Conservation (phyloP, 2,329 filamentous ascomycete species). For the Colletotrichum incanum region DNA sequence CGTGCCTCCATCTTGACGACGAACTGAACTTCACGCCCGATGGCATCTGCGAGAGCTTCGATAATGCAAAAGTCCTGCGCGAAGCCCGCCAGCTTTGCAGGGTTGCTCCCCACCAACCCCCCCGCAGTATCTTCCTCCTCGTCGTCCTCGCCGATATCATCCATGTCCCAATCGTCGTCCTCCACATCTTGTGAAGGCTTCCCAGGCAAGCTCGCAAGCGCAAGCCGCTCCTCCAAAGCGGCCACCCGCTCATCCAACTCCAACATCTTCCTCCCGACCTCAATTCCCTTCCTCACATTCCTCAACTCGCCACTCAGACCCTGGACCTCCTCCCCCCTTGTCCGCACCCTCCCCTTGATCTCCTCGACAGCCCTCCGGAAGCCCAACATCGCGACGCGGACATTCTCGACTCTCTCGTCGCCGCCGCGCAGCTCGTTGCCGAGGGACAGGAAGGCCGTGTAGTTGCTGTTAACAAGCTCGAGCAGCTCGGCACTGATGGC, state of each 20-base stretch:
- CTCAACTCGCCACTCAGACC: slow-evolving; percentile 77
- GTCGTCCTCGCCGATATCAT: slow-evolving; percentile 50
- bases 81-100: slow-evolving; percentile 62
- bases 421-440: slow-evolving; percentile 88
- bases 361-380: slow-evolving; percentile 87
- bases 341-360: slow-evolving; percentile 76
- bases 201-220: slow-evolving; percentile 62
- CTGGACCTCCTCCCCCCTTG: slow-evolving; percentile 75
- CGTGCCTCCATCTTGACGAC: slow-evolving; percentile 68
- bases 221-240: slow-evolving; percentile 75
- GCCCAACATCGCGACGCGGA: slow-evolving; percentile 87
- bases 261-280: slow-evolving; percentile 73
- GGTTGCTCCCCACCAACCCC: slow-evolving; percentile 62
- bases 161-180: slow-evolving; percentile 57
- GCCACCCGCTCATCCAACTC: slow-evolving; percentile 76
- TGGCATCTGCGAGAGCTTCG: slow-evolving; percentile 58
- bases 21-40: slow-evolving; percentile 66
- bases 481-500: slow-evolving; percentile 88
- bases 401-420: slow-evolving; percentile 91
- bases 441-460: slow-evolving; percentile 89
- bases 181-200: slow-evolving; percentile 50
- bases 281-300: slow-evolving; percentile 74
- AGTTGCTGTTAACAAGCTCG: slow-evolving; percentile 96
- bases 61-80: slow-evolving; percentile 63
- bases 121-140: slow-evolving; percentile 48